Evolutionary conservation across 2,329 filamentous ascomycete genomes (phyloP), one percentile per base, ranked within the genome.

Genomic region (Stachybotrys chartarum): DNA sequence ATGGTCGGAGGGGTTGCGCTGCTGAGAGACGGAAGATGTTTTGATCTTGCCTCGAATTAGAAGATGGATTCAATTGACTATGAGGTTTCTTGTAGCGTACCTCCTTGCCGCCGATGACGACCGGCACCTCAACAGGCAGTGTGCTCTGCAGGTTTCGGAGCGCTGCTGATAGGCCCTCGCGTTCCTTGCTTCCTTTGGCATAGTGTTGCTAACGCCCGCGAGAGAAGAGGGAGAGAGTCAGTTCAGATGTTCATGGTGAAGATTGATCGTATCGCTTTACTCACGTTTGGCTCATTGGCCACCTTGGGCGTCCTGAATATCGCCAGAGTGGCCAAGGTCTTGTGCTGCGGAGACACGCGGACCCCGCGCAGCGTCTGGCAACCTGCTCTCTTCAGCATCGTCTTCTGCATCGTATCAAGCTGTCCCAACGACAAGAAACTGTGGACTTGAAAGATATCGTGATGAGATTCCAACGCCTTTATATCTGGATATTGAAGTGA

Each of bases 211-310:
- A 24, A 44, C 4, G 7, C 10, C 30, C 35, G 44, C 8, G 32
- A 53, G 10, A 42, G 14, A 10, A 42, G 35, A 10, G 5, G 8
- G 10, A 42, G 35, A 42, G 35, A 42, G 5, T 42, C 35, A 42
- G 8, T 10, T 42, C 8, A 42, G 35, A 42, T 14, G 35, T 6
- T 10, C 10, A 42, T 5, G 4, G 24, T 24, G 2, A 2, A 24
- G 24, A 24, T 24, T 24, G 24, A 24, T 24, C 24, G 24, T 24
- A 2, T 24, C 24, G 24, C 24, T 39, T 42, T 24, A 79, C 90
- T 72, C 74, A 96, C 92, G 71, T 97, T 99, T n/a, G 91, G 91
- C 77, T 99, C 94, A 70, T 99, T 99, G 69, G 83, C 78, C 64
- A 97, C 84, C 60, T 85, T 85, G 52, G 94, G 94, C 53, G 92